Percentiles rank a stretch among this genome's conserved stretches.
phyloP scores from a whole-genome alignment of 805 yeast species.

The Kluyveromyces siamensis region DNA sequence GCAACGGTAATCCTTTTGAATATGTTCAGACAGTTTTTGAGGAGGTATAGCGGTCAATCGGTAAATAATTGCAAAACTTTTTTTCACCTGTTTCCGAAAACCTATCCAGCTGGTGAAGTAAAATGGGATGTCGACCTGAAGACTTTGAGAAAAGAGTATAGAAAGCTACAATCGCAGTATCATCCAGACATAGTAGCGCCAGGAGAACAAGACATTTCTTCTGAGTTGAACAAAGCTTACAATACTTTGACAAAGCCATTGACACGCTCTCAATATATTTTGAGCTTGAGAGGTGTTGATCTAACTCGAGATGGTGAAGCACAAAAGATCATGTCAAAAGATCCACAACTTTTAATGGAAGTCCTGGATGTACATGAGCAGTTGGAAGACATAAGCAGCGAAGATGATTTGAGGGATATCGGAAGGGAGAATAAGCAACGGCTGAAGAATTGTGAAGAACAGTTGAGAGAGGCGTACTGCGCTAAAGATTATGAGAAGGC shows the following conservation, averaged over 20 bases:
- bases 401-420: constrained; percentile 46
- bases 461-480: constrained; percentile 39
- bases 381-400: constrained; percentile 54
- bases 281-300: constrained; percentile 41
- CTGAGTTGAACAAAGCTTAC: constrained; percentile 70
- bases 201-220: constrained; percentile 27
- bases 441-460: constrained; percentile 37
- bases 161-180: constrained; percentile 57
- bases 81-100: constrained; percentile 65
- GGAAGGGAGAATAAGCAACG: constrained; percentile 49
- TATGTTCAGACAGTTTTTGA: not conserved
- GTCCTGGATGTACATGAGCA: constrained; percentile 81
- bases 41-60: not conserved
- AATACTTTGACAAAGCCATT: constrained; percentile 62
- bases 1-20: not conserved
- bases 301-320: constrained; percentile 49
- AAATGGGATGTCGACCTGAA: constrained; percentile 54
- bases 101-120: constrained; percentile 60
- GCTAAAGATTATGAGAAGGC: constrained; percentile 47
- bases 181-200: constrained; percentile 67
- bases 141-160: constrained; percentile 62
- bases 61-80: constrained; percentile 23
- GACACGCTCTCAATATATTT: constrained; percentile 53
- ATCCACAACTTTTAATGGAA: constrained; percentile 56
- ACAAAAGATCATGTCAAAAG: constrained; percentile 35